These are phyloP conservation scores for Fusarium pseudograminearum DNA, from an alignment of 2,329 filamentous ascomycete genomes.

Conservation along the genomic window DNA sequence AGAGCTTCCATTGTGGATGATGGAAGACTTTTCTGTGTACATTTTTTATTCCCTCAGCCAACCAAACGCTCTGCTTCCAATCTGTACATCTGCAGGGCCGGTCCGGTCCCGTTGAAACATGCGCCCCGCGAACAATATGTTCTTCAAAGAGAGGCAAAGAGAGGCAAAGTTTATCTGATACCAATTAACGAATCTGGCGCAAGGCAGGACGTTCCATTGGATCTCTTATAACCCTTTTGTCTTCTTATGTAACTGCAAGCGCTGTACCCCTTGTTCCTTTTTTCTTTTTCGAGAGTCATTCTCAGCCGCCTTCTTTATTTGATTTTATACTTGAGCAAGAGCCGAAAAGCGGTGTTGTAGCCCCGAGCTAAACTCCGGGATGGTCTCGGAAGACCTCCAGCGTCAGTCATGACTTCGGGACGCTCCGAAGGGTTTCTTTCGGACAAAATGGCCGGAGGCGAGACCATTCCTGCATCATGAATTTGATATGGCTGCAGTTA, in stretches of 20 bases:
- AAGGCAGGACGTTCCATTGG: slow-evolving; percentile 38
- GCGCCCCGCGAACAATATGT: slow-evolving; percentile 20
- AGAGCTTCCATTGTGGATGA: slow-evolving; percentile 32
- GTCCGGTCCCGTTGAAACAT: slow-evolving; percentile 43
- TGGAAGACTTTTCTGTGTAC: slow-evolving; percentile 27
- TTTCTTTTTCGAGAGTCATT: slow-evolving; percentile 19
- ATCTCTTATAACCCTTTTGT: slow-evolving; percentile 27
- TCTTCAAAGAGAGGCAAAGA: slow-evolving; percentile 12
- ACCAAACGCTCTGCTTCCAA: slow-evolving; percentile 12
- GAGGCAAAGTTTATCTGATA: slow-evolving; percentile 13
- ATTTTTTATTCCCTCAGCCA: slow-evolving; percentile 23
- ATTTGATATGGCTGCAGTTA: background rate
- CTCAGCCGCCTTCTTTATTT: slow-evolving; percentile 15
- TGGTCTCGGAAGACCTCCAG: slow-evolving; percentile 27
- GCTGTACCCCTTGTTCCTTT: slow-evolving; percentile 16
- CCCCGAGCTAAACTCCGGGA: slow-evolving; percentile 30
- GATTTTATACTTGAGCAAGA: slow-evolving; percentile 15
- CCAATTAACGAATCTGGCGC: slow-evolving; percentile 33
- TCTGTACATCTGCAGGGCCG: slow-evolving; percentile 41
- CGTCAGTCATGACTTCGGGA: slow-evolving; percentile 3
- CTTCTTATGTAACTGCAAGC: slow-evolving; percentile 19
- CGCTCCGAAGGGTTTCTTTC: slow-evolving; percentile 24
- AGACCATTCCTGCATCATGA: slow-evolving; percentile 7
- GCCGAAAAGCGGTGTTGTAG: slow-evolving; percentile 26
- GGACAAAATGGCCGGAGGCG: slow-evolving; percentile 28